phyloP scores from a whole-genome alignment of 352 stramenopile species.

The Phytophthora constricta region DNA sequence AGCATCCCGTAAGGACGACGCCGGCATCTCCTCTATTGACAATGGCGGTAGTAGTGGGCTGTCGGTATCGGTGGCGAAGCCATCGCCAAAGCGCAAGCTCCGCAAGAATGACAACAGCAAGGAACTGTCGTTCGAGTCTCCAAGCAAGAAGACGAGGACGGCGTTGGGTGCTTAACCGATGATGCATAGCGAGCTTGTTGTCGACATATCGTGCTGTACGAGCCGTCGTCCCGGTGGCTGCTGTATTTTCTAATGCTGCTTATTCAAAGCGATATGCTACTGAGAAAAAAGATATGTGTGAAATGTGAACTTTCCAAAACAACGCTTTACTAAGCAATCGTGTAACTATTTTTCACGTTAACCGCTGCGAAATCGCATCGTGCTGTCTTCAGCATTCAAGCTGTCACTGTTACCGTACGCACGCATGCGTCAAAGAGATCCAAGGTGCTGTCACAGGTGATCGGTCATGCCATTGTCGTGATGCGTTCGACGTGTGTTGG shows the following conservation, averaged over 20 bases:
- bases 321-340: too few relatives aligned
- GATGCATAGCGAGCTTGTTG: not conserved
- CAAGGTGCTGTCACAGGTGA: too few relatives aligned
- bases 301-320: too few relatives aligned
- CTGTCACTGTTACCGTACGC: too few relatives aligned
- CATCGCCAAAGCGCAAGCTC: not conserved
- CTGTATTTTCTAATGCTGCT: not conserved
- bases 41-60: not conserved
- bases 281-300: not conserved
- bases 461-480: too few relatives aligned
- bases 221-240: not conserved
- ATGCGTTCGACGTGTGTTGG: too few relatives aligned
- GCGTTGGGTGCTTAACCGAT: not conserved
- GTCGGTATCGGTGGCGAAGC: not conserved
- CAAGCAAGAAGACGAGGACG: not conserved
- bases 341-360: too few relatives aligned
- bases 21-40: not conserved
- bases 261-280: not conserved
- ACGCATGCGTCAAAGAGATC: too few relatives aligned
- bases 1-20: not conserved
- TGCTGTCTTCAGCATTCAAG: too few relatives aligned
- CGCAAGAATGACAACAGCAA: not conserved
- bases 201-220: not conserved
- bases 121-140: not conserved
- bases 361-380: too few relatives aligned